phyloP scores from a whole-genome alignment of 2,329 filamentous ascomycete species.

The Cercospora sp. region DNA sequence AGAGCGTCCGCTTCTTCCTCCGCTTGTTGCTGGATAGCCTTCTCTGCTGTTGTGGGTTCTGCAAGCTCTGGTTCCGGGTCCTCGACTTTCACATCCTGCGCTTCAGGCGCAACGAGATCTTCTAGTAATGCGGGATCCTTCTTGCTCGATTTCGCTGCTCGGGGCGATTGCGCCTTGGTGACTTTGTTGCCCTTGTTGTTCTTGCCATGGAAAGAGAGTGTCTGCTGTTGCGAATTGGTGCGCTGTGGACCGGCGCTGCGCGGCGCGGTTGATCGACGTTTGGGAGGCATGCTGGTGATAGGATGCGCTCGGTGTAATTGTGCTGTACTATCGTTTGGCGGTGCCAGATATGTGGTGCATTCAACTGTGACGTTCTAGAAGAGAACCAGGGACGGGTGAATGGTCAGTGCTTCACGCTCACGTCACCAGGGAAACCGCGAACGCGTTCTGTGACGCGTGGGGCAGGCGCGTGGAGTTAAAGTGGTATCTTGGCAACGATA shows the following conservation, averaged over 20 bases:
- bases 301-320: not conserved
- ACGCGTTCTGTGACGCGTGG: not conserved
- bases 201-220: constrained; percentile 62
- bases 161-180: constrained; percentile 55
- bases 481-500: not conserved
- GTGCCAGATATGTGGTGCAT: not conserved
- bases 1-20: constrained; percentile 37
- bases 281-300: constrained; percentile 46
- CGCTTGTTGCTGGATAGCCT: constrained; percentile 43
- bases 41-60: constrained; percentile 43
- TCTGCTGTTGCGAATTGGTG: constrained; percentile 51
- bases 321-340: not conserved
- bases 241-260: constrained; percentile 46
- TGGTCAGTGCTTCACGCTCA: constrained; percentile 5
- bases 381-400: not conserved
- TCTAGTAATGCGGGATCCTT: constrained; percentile 42
- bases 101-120: constrained; percentile 26
- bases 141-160: constrained; percentile 39
- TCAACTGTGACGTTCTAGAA: constrained; percentile 4
- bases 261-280: constrained; percentile 44
- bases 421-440: constrained; percentile 7
- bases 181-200: constrained; percentile 44
- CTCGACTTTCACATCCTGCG: constrained; percentile 32
- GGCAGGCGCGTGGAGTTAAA: not conserved
- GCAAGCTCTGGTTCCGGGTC: constrained; percentile 30